Base-by-base conservation (phyloP, 768 basidiomycete genomes). In the Lepiota brunneoincarnata region DNA sequence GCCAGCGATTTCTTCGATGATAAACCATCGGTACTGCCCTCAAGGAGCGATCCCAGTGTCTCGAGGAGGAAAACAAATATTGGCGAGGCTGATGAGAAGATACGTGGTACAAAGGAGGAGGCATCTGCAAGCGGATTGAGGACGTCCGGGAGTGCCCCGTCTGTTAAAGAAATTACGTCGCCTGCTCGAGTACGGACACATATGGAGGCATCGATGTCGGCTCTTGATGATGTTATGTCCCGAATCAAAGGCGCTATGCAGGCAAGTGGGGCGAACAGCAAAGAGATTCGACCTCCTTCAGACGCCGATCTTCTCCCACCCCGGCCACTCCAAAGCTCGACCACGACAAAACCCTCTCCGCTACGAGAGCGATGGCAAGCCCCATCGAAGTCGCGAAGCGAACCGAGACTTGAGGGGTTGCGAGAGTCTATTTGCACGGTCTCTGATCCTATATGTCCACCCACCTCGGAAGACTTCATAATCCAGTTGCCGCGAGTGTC, bases 221-320 rank as follows among this genome's bases (percentile, higher is more conserved):
- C 89, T 15, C 69, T 93, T 57, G 83, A 90, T 63, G 89, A 93
- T 63, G 81, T 83, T 23, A 91, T 93, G 81, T 89, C 88, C 5
- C 82, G 91, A 38, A 92, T 93, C 63, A 93, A 86, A 63, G 91
- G 89, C 28, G 91, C 86, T 12, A 63, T 88, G 83, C 86, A 84
- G 54, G 70, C 74, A 18, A 41, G 23, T 36, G 37, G 51, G 17
- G 46, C 28, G 11, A 24, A 38, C 10, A 48, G 53, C 38, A 54
- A 54, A 20, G 53, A 54, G 45, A 68, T 60, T 40, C 78, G 79
- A 40, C 42, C 62, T 24, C 34, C 58, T 20, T 17, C 58, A 40
- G 70, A 69, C 10, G 48, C 55, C 45, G 63, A 71, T 24, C 51
- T 58, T 31, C 61, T 62, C 18, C 55, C 60, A 53, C 57, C 59